A percentile compares a stretch with the other conserved stretches of the same genome.
Evolutionary conservation across 1,284 basidiomycete species (phyloP).

Genomic region (Trichosporon coremiiforme): DNA sequence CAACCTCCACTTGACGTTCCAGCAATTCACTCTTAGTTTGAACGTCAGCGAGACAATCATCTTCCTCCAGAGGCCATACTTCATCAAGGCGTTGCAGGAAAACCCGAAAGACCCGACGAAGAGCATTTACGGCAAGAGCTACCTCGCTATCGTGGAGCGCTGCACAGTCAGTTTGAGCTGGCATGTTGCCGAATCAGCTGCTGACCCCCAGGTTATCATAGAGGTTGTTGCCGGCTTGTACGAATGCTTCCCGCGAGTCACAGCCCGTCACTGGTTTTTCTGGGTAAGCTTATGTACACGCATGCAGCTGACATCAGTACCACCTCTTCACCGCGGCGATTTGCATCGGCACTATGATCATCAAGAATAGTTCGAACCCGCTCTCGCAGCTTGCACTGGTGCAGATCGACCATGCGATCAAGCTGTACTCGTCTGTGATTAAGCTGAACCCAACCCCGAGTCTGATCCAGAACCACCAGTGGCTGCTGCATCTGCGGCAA

Average conservation of each 20-base stretch:
- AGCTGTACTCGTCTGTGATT: slow-evolving; percentile 34
- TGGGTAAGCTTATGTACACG: slow-evolving; percentile 31
- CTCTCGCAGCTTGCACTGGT: slow-evolving; percentile 31
- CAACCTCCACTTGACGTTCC: slow-evolving; percentile 38
- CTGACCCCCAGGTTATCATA: slow-evolving; percentile 35
- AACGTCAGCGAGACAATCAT: slow-evolving; percentile 40
- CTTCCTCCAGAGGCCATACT: slow-evolving; percentile 44
- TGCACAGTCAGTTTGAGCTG: slow-evolving; percentile 33
- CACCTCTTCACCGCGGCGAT: slow-evolving; percentile 46
- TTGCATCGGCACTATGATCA: slow-evolving; percentile 38
- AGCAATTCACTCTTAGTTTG: slow-evolving; percentile 43
- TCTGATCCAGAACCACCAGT: slow-evolving; percentile 39
- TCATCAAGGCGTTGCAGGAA: slow-evolving; percentile 40
- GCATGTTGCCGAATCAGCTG: too few species aligned
- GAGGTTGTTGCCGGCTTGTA: slow-evolving; percentile 37
- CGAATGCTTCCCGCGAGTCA: slow-evolving; percentile 36
- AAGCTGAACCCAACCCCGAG: slow-evolving; percentile 30
- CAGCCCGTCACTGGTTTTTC: slow-evolving; percentile 44
- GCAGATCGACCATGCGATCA: slow-evolving; percentile 37
- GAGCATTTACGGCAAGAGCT: slow-evolving; percentile 35
- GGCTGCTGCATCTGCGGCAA: slow-evolving; percentile 38
- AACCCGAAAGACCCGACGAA: slow-evolving; percentile 34
- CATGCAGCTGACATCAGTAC: slow-evolving; percentile 32
- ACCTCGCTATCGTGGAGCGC: slow-evolving; percentile 43
- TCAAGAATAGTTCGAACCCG: slow-evolving; percentile 33